Percentiles rank a stretch among this genome's conserved stretches.
These are phyloP conservation scores for Wickerhamomyces sp. DNA, from an alignment of 1,139 yeast species.

Conservation along the genomic window DNA sequence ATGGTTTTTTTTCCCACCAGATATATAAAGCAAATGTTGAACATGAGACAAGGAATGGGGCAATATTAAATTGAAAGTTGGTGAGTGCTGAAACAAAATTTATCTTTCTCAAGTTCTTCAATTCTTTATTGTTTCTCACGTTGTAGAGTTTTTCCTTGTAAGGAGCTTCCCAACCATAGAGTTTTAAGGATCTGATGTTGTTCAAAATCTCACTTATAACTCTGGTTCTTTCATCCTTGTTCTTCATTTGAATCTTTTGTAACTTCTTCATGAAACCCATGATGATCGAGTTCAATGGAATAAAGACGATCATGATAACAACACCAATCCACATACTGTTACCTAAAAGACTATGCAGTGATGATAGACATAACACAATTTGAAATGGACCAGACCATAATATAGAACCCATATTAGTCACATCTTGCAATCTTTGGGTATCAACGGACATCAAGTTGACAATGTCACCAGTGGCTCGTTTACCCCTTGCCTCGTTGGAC, in stretches of 20 bases:
- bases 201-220: conserved; percentile 82
- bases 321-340: conserved; percentile 98
- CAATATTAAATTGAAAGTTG: conserved; percentile 75
- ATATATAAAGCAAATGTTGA: conserved; percentile 86
- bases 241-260: conserved; percentile 71
- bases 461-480: conserved; percentile 90
- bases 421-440: conserved; percentile 88
- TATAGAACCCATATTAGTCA: conserved; percentile 80
- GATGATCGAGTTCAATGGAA: conserved; percentile 75
- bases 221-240: conserved; percentile 65
- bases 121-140: conserved; percentile 88
- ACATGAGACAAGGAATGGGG: conserved; percentile 90
- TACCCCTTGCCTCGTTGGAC: conserved; percentile 78
- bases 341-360: conserved; percentile 74
- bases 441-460: conserved; percentile 97
- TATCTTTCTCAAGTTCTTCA: conserved; percentile 68
- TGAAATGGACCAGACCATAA: conserved; percentile 98
- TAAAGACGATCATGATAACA: conserved; percentile 71
- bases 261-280: conserved; percentile 70
- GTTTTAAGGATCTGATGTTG: conserved; percentile 85
- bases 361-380: conserved; percentile 69
- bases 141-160: conserved; percentile 65
- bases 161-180: conserved; percentile 94
- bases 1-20: conserved; percentile 54
- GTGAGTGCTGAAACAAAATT: conserved; percentile 73